A percentile compares a stretch with the other conserved stretches of the same genome.
Conservation (phyloP, 805 yeast genomes). For the Candida pseudoglaebosa region DNA sequence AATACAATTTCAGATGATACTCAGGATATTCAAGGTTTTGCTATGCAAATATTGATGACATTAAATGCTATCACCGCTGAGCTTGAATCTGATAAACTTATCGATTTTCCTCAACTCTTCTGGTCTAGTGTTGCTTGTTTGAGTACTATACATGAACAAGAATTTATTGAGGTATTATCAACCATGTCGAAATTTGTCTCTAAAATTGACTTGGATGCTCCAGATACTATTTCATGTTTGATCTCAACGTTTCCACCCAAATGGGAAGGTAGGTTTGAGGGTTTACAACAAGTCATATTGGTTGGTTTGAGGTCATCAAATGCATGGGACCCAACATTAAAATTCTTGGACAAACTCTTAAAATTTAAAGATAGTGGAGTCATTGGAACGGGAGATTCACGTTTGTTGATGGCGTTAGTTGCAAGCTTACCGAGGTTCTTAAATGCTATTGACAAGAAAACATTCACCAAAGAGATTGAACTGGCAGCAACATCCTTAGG, state of each 20-base stretch:
- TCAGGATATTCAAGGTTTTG: conserved; percentile 89
- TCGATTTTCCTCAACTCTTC: conserved; percentile 87
- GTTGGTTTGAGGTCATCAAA: conserved; percentile 80
- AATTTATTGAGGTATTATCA: conserved; percentile 82
- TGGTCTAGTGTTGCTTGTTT: conserved; percentile 95
- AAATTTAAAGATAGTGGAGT: conserved; percentile 66
- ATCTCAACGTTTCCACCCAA: conserved; percentile 86
- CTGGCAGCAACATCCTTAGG: conserved; percentile 46
- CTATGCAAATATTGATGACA: conserved; percentile 96
- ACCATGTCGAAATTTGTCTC: conserved; percentile 78
- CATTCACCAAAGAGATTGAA: conserved; percentile 45
- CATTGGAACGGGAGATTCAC: conserved; percentile 64
- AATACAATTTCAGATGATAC: conserved; percentile 90
- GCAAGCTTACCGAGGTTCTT: conserved; percentile 81
- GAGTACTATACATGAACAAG: conserved; percentile 87
- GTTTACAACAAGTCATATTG: conserved; percentile 74
- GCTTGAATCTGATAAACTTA: conserved; percentile 68
- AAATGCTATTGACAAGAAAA: conserved; percentile 63
- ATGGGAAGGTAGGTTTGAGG: conserved; percentile 94
- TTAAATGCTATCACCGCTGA: conserved; percentile 89
- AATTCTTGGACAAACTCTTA: conserved; percentile 68
- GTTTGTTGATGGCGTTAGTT: conserved; percentile 68
- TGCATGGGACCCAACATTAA: conserved; percentile 73
- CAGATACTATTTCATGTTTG: conserved; percentile 78
- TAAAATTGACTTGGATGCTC: conserved; percentile 81